Conservation (phyloP, 129 eudicot species). For the Oenanthe sinensis region DNA sequence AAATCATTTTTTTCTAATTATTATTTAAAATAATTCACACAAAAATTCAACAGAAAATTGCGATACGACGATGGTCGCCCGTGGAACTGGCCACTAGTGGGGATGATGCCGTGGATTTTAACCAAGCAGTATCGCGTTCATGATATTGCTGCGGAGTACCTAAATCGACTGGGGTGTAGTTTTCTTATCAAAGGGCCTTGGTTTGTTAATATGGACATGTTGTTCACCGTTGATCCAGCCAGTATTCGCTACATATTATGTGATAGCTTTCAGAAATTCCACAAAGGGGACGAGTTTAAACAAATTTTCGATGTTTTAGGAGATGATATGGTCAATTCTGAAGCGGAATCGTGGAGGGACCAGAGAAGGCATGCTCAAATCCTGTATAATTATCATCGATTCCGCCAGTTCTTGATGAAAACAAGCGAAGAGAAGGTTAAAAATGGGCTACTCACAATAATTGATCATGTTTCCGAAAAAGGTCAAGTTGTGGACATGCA, state of each 20-base stretch:
- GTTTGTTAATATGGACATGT: conserved; percentile 1
- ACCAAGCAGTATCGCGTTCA: neutral
- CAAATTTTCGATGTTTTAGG: conserved; percentile 59
- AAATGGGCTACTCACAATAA: conserved; percentile 41
- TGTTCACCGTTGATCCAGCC: conserved; percentile 21
- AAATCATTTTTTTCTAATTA: too few species aligned
- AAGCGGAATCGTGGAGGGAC: conserved; percentile 43
- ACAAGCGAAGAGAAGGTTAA: conserved; percentile 34
- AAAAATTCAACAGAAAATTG: too few species aligned
- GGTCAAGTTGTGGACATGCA: conserved; percentile 50
- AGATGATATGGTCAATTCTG: conserved; percentile 73
- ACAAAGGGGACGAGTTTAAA: conserved; percentile 56
- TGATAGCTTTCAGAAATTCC: conserved; percentile 43
- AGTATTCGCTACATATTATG: conserved; percentile 59
- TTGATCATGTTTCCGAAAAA: conserved; percentile 24
- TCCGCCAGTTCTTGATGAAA: conserved; percentile 25
- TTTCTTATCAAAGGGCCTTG: conserved; percentile 1
- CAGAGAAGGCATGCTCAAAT: conserved; percentile 45
- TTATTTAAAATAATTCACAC: too few species aligned
- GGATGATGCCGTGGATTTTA: conserved; percentile 2
- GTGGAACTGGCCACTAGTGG: conserved; percentile 1
- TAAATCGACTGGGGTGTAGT: neutral
- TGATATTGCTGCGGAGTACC: neutral
- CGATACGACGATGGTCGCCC: neutral
- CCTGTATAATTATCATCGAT: conserved; percentile 36